Percentiles rank a stretch among this genome's conserved stretches.
phyloP scores from a whole-genome alignment of 495 filamentous ascomycete species.

The Aspergillus diversus region DNA sequence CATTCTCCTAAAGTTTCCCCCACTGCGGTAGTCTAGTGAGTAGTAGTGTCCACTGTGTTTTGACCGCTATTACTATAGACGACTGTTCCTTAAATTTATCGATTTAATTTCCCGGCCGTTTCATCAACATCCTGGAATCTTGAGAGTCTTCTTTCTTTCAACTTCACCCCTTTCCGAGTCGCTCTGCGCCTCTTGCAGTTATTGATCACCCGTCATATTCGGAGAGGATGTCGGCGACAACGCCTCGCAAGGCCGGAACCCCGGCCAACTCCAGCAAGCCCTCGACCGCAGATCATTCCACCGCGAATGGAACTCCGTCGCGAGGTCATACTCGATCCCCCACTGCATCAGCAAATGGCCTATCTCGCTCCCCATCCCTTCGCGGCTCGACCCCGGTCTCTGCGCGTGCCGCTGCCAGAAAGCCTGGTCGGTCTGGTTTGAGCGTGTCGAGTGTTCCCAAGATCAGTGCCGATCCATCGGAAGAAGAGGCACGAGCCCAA shows the following conservation, averaged over 20 bases:
- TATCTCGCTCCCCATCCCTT: conserved; percentile 46
- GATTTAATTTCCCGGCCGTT: conserved; percentile 33
- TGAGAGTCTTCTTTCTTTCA: conserved; percentile 18
- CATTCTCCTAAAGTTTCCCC: conserved; percentile 22
- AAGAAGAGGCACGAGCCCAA: conserved; percentile 68
- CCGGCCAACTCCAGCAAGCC: conserved; percentile 46
- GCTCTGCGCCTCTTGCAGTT: conserved; percentile 18
- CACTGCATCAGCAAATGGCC: conserved; percentile 42
- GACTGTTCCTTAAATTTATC: conserved; percentile 32
- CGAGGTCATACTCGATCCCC: conserved; percentile 50
- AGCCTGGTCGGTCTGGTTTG: conserved; percentile 61
- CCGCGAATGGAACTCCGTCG: conserved; percentile 42
- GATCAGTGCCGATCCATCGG: conserved; percentile 59
- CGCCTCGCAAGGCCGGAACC: conserved; percentile 48
- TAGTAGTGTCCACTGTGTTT: conserved; percentile 33
- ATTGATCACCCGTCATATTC: conserved; percentile 25
- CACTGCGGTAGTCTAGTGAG: conserved; percentile 19
- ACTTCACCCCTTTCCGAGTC: conserved; percentile 18
- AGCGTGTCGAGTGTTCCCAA: conserved; percentile 60
- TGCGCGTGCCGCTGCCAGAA: conserved; percentile 67
- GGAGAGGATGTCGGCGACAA: conserved; percentile 48
- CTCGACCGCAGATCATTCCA: conserved; percentile 38
- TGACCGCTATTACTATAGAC: conserved; percentile 37
- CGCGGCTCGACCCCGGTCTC: conserved; percentile 63
- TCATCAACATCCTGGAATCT: conserved; percentile 22